Conservation (phyloP, 768 basidiomycete species). For the Mycena haematopus region DNA sequence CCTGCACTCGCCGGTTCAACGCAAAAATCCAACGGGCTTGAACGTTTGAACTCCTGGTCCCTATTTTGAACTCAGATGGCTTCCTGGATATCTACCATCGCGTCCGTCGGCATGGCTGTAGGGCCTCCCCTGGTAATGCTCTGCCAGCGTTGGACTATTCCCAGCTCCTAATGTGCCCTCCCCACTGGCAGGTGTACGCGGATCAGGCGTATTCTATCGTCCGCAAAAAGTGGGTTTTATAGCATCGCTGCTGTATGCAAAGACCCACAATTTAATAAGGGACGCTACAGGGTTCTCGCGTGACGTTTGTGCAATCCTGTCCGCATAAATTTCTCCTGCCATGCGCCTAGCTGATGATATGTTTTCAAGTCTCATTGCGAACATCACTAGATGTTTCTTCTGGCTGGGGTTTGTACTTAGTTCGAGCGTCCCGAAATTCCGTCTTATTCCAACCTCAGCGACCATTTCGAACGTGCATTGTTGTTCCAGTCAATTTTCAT, state of each 20-base stretch:
- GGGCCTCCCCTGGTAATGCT: conserved; percentile 70
- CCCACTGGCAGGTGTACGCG: conserved; percentile 68
- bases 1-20: too few species aligned
- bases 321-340: conserved; percentile 32
- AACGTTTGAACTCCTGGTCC: not conserved
- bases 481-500: conserved; percentile 85
- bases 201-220: conserved; percentile 86
- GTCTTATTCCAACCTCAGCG: conserved; percentile 38
- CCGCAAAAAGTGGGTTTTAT: conserved; percentile 63
- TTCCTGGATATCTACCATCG: conserved; percentile 70
- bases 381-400: conserved; percentile 90
- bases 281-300: conserved; percentile 87
- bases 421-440: not conserved
- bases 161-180: not conserved
- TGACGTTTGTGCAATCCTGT: conserved; percentile 88
- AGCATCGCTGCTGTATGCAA: conserved; percentile 7
- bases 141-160: not conserved
- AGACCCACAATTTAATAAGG: conserved; percentile 43
- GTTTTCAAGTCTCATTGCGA: conserved; percentile 68
- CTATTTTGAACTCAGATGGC: conserved; percentile 34
- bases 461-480: conserved; percentile 76
- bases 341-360: conserved; percentile 12
- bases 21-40: not conserved
- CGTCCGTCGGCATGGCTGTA: conserved; percentile 84
- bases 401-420: conserved; percentile 68